A percentile compares a stretch with the other conserved stretches of the same genome.
phyloP scores from a whole-genome alignment of 441 rosid genomes.

The Bruguiera hainesii region DNA sequence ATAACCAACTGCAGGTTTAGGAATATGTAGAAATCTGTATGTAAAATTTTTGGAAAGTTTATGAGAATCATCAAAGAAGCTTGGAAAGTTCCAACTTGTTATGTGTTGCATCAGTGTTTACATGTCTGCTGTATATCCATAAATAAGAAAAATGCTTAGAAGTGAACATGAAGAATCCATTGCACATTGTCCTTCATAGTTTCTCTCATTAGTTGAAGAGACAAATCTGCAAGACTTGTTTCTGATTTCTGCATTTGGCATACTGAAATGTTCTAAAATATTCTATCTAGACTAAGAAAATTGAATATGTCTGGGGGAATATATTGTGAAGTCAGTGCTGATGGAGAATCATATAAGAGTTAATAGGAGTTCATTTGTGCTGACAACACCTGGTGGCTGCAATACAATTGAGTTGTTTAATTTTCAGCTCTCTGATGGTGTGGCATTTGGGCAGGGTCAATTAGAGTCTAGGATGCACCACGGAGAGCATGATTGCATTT shows the following conservation, averaged over 20 bases:
- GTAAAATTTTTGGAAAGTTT: neutral
- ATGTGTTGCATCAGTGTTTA: neutral
- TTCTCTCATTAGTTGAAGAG: neutral
- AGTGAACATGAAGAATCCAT: constrained; percentile 6
- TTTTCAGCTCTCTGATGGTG: neutral
- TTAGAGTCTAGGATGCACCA: neutral
- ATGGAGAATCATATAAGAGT: neutral
- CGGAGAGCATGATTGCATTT: neutral
- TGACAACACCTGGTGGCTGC: neutral
- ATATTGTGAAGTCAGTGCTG: neutral
- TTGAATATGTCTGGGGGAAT: neutral
- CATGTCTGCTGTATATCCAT: too few relatives aligned
- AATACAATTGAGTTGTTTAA: neutral
- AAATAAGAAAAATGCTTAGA: neutral
- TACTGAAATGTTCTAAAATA: neutral
- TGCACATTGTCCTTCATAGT: neutral
- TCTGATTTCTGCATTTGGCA: neutral
- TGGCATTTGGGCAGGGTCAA: neutral
- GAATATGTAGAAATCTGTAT: too few relatives aligned
- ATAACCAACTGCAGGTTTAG: neutral
- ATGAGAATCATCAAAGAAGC: neutral
- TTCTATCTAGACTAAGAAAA: neutral
- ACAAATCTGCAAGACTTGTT: neutral
- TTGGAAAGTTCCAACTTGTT: neutral
- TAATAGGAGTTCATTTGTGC: neutral